Evolutionary conservation across 2,329 filamentous ascomycete genomes (phyloP).

Genomic region (Ophidiomyces ophidiicola): DNA sequence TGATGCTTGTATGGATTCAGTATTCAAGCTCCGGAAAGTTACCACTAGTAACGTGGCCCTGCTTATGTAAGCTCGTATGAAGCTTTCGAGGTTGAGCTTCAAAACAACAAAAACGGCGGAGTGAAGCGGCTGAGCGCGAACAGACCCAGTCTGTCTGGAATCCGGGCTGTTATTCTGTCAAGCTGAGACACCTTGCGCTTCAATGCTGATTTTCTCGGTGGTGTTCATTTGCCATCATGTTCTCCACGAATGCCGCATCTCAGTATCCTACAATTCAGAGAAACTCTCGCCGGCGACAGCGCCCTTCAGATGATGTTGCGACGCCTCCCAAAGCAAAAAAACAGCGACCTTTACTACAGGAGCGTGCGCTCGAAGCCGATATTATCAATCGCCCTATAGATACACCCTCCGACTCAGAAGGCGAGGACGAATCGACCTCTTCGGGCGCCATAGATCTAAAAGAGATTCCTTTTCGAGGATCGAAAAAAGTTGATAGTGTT

Average conservation of each 20-base stretch:
- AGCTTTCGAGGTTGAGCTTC: too few relatives aligned
- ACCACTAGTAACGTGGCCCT: too few relatives aligned
- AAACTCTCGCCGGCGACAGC: conserved; percentile 30
- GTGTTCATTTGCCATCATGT: too few relatives aligned
- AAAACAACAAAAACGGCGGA: too few relatives aligned
- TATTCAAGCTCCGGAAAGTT: too few relatives aligned
- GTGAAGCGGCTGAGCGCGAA: too few relatives aligned
- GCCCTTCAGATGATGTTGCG: conserved; percentile 35
- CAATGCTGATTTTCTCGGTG: not conserved
- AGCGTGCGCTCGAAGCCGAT: conserved; percentile 2
- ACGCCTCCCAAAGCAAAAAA: conserved; percentile 37
- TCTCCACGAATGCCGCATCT: conserved; percentile 25
- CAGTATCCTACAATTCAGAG: conserved; percentile 16
- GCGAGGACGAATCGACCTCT: not conserved
- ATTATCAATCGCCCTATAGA: not conserved
- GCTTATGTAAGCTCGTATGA: too few relatives aligned
- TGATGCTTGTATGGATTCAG: too few relatives aligned
- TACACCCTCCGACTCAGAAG: not conserved
- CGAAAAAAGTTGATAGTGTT: conserved; percentile 28
- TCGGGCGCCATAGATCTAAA: conserved; percentile 7
- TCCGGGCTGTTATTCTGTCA: too few relatives aligned
- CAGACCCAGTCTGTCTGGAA: too few relatives aligned
- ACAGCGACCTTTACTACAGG: conserved; percentile 27
- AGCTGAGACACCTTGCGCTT: too few relatives aligned
- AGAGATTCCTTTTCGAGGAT: conserved; percentile 28